Percentiles rank a stretch among this genome's conserved stretches.
These are phyloP conservation scores for Aquilaria sinensis DNA, from an alignment of 345 rosid species.

Conservation along the genomic window DNA sequence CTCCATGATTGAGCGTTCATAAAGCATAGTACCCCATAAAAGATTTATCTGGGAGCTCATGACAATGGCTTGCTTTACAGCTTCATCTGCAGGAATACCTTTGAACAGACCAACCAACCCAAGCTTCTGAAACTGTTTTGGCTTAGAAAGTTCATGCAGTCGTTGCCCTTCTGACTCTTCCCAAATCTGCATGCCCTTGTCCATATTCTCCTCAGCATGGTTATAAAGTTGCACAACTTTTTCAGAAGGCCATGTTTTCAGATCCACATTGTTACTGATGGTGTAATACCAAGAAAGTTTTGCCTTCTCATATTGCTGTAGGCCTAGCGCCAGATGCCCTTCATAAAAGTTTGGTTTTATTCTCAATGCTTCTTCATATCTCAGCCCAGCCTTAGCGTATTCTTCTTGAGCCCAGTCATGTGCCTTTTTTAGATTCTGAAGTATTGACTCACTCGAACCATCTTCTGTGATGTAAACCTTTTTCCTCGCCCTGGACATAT, in stretches of 20 bases:
- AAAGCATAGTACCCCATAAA: conserved; percentile 77
- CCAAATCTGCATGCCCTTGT: conserved; percentile 61
- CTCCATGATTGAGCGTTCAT: conserved; percentile 81
- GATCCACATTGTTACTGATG: conserved; percentile 43
- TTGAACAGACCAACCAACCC: conserved; percentile 31
- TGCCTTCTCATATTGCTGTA: conserved; percentile 85
- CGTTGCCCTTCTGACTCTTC: conserved; percentile 40
- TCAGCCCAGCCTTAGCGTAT: conserved; percentile 45
- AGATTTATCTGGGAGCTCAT: conserved; percentile 66
- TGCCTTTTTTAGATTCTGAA: conserved; percentile 45
- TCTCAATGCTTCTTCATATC: conserved; percentile 70
- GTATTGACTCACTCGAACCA: conserved; percentile 47
- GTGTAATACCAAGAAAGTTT: conserved; percentile 84
- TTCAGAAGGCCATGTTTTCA: conserved; percentile 52
- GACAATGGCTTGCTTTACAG: conserved; percentile 33
- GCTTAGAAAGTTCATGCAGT: conserved; percentile 19
- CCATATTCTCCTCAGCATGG: conserved; percentile 69
- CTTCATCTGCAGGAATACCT: conserved; percentile 46
- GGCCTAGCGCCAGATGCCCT: conserved; percentile 62
- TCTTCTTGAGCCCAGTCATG: conserved; percentile 59
- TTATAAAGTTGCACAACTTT: conserved; percentile 55
- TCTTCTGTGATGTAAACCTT: conserved; percentile 47
- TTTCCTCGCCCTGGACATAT: conserved; percentile 81
- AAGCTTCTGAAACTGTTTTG: conserved; percentile 20
- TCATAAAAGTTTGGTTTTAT: conserved; percentile 80